Conservation (phyloP, 2,329 filamentous ascomycete species). For the Neofusicoccum sp. region DNA sequence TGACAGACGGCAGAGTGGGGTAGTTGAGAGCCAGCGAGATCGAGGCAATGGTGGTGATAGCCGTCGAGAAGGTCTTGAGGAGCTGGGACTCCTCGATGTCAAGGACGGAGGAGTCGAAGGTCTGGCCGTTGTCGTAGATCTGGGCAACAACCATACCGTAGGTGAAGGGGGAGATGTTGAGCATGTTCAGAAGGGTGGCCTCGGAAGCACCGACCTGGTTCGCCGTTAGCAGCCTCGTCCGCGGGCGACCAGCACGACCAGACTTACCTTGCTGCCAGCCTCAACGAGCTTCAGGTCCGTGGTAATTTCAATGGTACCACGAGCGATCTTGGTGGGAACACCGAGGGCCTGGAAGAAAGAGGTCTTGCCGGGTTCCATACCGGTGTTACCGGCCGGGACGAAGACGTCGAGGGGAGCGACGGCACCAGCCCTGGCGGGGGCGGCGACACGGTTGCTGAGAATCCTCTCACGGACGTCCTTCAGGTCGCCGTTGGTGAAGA, state of each 20-base stretch:
- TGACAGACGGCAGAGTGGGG: conserved; percentile 93
- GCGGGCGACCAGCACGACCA: not conserved
- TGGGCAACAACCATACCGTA: conserved; percentile 96
- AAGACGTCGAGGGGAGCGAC: conserved; percentile 90
- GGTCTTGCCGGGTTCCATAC: conserved; percentile 99
- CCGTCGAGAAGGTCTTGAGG: conserved; percentile 74
- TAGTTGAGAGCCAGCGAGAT: conserved; percentile 91
- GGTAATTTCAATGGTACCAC: conserved; percentile 99
- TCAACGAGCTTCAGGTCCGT: conserved; percentile 97
- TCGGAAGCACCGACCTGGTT: conserved; percentile 84
- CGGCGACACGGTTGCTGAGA: conserved; percentile 93
- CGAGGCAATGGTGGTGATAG: conserved; percentile 81
- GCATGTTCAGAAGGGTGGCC: conserved; percentile 98
- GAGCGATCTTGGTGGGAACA: conserved; percentile 99
- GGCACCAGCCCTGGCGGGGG: conserved; percentile 96
- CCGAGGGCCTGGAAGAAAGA: conserved; percentile 99
- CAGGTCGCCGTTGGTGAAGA: conserved; percentile 98
- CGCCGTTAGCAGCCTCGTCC: not conserved
- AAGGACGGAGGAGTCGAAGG: conserved; percentile 79
- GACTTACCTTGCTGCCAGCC: conserved; percentile 66
- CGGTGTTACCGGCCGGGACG: conserved; percentile 97
- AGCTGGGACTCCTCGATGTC: conserved; percentile 96
- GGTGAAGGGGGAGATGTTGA: conserved; percentile 99
- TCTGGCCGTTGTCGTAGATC: conserved; percentile 97
- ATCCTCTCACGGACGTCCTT: conserved; percentile 93